Base-by-base conservation (phyloP, 768 basidiomycete species). In the Mycena maculata region DNA sequence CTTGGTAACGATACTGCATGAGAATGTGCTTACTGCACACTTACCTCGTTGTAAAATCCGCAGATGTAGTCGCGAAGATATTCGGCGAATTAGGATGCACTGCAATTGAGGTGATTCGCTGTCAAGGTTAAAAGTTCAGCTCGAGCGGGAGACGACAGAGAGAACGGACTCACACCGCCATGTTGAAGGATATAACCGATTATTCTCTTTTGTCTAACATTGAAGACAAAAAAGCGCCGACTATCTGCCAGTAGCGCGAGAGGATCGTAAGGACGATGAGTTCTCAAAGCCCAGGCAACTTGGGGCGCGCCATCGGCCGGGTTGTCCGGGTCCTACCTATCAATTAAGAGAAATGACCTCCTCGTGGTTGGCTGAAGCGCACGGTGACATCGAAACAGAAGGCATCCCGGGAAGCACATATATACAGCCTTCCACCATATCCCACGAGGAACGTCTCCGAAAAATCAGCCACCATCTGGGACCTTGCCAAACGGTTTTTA, bases 41-140 rank as follows among this genome's bases (percentile, higher is more conserved):
- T 4, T 60, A 69, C 69, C 69, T 82, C 7, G 88, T 83, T 0
- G 91, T 86, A 71, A 86, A 87, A 75, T 94, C 92, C 45, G 88
- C 81, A 0, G 92, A 92, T 16, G 92, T 74, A 65, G 41, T 62
- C 0, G 66, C 54, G 31, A 67, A 61, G 8, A 62, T 38, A 67
- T 90, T 81, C 13, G 89, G 87, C 45, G 79, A 80, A 0, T 71
- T 79, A 7, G 89, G 90, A 74, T 93, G 90, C 9, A 90, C 87
- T 0, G 81, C 85, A 8, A 94, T 85, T 11, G 89, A 89, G 0
- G 90, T 92, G 63, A 94, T 92, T 28, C 81, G 78, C 86, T 44
- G 42, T n/a, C 16, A 5, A 4, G n/a, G 18, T 31, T 8, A 30
- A 5, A 4, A 31, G 18, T 31, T 8, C 23, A n/a, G 30, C 33